phyloP scores from a whole-genome alignment of 2,329 filamentous ascomycete genomes.

The Colletotrichum aenigma region DNA sequence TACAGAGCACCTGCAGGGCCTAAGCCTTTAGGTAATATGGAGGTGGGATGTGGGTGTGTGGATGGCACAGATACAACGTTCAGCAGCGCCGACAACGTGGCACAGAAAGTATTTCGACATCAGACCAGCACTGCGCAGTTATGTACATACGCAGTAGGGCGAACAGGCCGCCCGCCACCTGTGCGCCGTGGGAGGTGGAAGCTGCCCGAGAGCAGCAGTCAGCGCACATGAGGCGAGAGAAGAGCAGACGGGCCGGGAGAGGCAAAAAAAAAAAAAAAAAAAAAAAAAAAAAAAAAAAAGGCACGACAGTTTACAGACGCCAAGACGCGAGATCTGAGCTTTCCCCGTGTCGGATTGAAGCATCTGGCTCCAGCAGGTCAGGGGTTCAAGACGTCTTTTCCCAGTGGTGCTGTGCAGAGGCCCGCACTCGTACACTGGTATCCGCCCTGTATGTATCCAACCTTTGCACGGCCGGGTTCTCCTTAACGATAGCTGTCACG shows the following conservation, averaged over 20 bases:
- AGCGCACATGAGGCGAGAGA: background rate
- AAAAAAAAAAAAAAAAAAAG: background rate
- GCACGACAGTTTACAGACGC: background rate
- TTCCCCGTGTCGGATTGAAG: slow-evolving; percentile 6
- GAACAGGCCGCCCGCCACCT: background rate
- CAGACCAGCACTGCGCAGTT: background rate
- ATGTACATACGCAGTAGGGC: background rate
- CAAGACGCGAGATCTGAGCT: slow-evolving; percentile 15
- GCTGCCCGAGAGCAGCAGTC: background rate
- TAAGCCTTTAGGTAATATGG: background rate
- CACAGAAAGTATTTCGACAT: background rate
- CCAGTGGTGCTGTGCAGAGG: background rate
- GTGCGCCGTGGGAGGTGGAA: background rate
- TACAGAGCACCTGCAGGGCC: background rate
- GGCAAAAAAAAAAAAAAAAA: background rate
- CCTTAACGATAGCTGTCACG: background rate
- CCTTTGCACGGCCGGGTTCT: background rate
- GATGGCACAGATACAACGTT: background rate
- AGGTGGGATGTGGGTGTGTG: background rate
- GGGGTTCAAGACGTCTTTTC: background rate
- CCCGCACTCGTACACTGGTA: background rate
- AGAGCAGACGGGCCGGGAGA: background rate
- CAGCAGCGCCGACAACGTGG: background rate
- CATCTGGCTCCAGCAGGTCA: background rate
- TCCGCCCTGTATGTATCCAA: background rate